Evolutionary conservation across 176 grass and related monocot species (phyloP).

Genomic region (Miscanthus lutarioriparius): DNA sequence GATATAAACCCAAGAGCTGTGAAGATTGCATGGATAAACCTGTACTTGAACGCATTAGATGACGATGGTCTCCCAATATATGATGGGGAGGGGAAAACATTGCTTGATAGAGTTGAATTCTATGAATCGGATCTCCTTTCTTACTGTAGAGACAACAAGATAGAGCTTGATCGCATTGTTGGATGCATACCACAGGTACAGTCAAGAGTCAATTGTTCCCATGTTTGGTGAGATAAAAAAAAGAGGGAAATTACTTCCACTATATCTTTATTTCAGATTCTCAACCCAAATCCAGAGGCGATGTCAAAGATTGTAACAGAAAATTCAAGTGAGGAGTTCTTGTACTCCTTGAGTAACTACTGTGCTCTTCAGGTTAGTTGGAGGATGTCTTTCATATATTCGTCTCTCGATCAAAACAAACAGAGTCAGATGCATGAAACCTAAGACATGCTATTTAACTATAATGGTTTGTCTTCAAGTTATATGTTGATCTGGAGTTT

Average conservation of each 20-base stretch:
- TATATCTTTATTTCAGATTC: slow-evolving; percentile 62
- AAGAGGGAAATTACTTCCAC: background rate
- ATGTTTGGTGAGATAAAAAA: slow-evolving; percentile 15
- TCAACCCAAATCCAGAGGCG: slow-evolving; percentile 97
- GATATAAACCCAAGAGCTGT: slow-evolving; percentile 99
- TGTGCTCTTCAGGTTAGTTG: slow-evolving; percentile 96
- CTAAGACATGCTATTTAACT: background rate
- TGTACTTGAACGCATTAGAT: slow-evolving; percentile 93
- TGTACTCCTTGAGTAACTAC: slow-evolving; percentile 94
- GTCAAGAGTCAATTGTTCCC: background rate
- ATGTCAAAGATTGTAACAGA: slow-evolving; percentile 98
- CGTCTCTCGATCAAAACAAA: background rate
- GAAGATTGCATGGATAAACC: slow-evolving; percentile 98
- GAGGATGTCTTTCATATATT: slow-evolving; percentile 8
- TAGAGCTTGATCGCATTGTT: slow-evolving; percentile 94
- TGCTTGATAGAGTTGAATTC: slow-evolving; percentile 96
- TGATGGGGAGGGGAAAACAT: slow-evolving; percentile 78
- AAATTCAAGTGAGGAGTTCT: slow-evolving; percentile 96
- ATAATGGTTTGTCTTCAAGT: background rate
- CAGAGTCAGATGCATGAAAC: slow-evolving; percentile 1
- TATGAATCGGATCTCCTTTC: slow-evolving; percentile 97
- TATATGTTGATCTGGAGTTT: background rate
- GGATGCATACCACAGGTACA: slow-evolving; percentile 99
- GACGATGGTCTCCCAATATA: slow-evolving; percentile 78
- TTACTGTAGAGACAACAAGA: slow-evolving; percentile 90